A percentile compares a stretch with the other conserved stretches of the same genome.
Conservation (phyloP, 2,329 filamentous ascomycete genomes). For the Pseudogymnoascus sp. region DNA sequence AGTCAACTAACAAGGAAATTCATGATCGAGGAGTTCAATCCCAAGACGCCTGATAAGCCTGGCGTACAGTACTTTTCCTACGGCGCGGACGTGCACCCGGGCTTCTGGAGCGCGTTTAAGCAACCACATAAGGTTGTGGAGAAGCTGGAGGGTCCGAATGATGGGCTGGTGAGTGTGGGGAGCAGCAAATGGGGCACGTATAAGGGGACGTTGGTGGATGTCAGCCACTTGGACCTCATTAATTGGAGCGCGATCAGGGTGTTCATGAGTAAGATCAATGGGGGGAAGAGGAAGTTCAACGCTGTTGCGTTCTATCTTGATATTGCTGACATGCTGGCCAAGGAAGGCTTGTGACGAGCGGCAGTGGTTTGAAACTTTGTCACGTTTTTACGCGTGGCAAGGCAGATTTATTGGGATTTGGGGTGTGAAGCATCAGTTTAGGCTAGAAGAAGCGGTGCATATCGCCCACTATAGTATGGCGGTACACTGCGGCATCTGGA, state of each 20-base stretch:
- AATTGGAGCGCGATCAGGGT: conserved; percentile 60
- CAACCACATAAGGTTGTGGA: conserved; percentile 44
- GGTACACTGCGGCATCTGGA: not conserved
- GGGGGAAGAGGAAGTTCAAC: conserved; percentile 52
- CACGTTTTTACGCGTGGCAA: conserved; percentile 7
- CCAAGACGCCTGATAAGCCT: conserved; percentile 45
- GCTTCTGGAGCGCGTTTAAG: conserved; percentile 58
- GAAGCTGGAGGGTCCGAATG: conserved; percentile 51
- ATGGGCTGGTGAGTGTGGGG: conserved; percentile 59
- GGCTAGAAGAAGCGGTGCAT: not conserved
- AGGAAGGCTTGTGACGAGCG: conserved; percentile 43
- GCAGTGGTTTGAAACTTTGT: not conserved
- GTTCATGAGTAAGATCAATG: conserved; percentile 45
- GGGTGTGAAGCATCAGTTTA: not conserved
- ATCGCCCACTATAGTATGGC: not conserved
- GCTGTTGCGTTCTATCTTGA: conserved; percentile 61
- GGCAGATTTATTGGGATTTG: not conserved
- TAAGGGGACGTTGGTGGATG: conserved; percentile 54
- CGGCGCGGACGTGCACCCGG: conserved; percentile 48
- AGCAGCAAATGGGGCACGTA: conserved; percentile 58
- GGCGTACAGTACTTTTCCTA: conserved; percentile 56
- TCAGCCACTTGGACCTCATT: conserved; percentile 59
- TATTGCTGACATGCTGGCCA: conserved; percentile 63
- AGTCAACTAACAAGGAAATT: conserved; percentile 52
- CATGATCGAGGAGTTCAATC: conserved; percentile 54